Conservation (phyloP, 1,284 basidiomycete species). For the Austropuccinia psidii region DNA sequence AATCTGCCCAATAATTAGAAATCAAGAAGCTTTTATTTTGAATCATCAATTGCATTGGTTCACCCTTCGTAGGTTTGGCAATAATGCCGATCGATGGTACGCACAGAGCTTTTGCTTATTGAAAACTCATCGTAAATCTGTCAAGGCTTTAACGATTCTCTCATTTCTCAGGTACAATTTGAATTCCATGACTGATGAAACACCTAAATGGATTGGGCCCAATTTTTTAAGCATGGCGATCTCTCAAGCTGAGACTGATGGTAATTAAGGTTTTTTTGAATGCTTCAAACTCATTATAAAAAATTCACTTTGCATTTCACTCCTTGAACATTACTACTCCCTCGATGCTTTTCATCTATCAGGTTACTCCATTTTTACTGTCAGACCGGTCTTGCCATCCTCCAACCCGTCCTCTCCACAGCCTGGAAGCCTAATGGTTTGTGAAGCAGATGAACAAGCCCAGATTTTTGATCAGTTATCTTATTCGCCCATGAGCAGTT, state of each 20-base stretch:
- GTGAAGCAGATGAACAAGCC: constrained; percentile 30
- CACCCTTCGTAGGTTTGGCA: constrained; percentile 71
- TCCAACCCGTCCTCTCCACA: constrained; percentile 11
- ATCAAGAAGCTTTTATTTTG: constrained; percentile 77
- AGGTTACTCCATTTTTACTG: constrained; percentile 36
- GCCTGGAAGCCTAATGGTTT: constrained; percentile 11
- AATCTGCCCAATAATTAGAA: constrained; percentile 54
- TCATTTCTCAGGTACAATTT: constrained; percentile 78
- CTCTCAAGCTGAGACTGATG: constrained; percentile 75
- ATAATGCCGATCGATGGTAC: constrained; percentile 48
- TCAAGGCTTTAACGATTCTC: neutral
- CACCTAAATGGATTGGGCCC: constrained; percentile 73
- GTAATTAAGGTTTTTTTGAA: constrained; percentile 48
- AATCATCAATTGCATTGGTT: constrained; percentile 85
- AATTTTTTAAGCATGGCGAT: constrained; percentile 77
- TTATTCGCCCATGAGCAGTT: neutral
- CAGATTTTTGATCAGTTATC: neutral
- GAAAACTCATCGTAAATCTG: neutral
- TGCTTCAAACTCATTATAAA: neutral
- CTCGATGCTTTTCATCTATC: neutral
- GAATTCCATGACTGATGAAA: constrained; percentile 61
- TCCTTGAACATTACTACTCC: too few relatives aligned
- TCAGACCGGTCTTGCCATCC: constrained; percentile 14
- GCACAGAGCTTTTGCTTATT: constrained; percentile 9
- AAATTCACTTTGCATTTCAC: too few relatives aligned